Percentiles rank a stretch among this genome's conserved stretches.
These are phyloP conservation scores for Abrus precatorius DNA, from an alignment of 306 rosid species.

Conservation along the genomic window DNA sequence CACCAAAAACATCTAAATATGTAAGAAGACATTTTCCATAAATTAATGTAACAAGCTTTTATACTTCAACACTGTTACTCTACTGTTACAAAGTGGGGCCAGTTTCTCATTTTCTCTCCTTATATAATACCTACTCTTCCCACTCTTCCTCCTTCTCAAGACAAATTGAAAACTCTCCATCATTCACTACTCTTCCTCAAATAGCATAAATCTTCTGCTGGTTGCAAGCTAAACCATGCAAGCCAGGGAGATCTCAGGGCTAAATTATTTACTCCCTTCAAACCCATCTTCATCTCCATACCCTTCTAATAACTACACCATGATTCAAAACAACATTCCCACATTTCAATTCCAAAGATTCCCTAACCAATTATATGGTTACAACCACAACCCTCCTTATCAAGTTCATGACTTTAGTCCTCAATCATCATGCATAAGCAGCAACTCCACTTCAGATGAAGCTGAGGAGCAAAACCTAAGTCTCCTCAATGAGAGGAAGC, in stretches of 20 bases:
- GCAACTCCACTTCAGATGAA: conserved; percentile 90
- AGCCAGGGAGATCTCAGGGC: conserved; percentile 62
- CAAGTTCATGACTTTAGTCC: conserved; percentile 61
- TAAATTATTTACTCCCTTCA: conserved; percentile 64
- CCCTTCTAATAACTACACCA: conserved; percentile 52
- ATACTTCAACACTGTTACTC: conserved; percentile 43
- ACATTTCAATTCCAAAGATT: conserved; percentile 57
- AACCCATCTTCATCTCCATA: conserved; percentile 61
- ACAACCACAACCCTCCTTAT: conserved; percentile 55
- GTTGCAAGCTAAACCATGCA: conserved; percentile 61
- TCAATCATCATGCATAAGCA: conserved; percentile 69
- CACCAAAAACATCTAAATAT: too few relatives aligned
- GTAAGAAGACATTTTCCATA: not conserved
- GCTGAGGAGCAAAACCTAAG: conserved; percentile 79
- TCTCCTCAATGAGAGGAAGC: conserved; percentile 83
- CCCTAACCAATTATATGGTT: conserved; percentile 55
- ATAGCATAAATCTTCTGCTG: not conserved
- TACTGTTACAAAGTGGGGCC: conserved; percentile 52
- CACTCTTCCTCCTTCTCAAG: conserved; percentile 55
- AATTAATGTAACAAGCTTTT: conserved; percentile 43
- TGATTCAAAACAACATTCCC: conserved; percentile 52
- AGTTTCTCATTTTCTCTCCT: conserved; percentile 52
- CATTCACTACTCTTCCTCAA: conserved; percentile 30
- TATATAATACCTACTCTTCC: conserved; percentile 67
- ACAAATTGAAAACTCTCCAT: conserved; percentile 44